phyloP scores from a whole-genome alignment of 176 grass and related monocot genomes.

The Triticum urartu region DNA sequence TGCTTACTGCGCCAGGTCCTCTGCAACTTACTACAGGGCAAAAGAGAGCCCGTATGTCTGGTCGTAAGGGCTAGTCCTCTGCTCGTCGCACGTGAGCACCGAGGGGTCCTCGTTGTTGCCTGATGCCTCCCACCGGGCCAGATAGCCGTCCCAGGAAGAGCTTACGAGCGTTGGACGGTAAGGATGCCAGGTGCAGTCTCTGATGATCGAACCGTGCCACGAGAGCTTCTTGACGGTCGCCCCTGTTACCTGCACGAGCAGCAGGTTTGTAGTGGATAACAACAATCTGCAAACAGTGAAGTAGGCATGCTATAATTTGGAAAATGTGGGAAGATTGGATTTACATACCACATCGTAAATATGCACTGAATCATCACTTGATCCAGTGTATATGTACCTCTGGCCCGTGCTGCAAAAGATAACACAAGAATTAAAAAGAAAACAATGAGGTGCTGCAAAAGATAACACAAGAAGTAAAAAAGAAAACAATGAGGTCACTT shows the following conservation, averaged over 20 bases:
- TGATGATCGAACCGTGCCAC: slow-evolving; percentile 63
- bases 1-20: not conserved
- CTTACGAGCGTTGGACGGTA: slow-evolving; percentile 55
- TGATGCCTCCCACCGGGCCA: slow-evolving; percentile 72
- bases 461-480: slow-evolving; percentile 3
- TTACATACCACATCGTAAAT: slow-evolving; percentile 86
- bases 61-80: slow-evolving; percentile 23
- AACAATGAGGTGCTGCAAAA: slow-evolving; percentile 39
- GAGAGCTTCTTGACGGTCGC: slow-evolving; percentile 47
- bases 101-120: slow-evolving; percentile 32
- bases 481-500: not conserved
- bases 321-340: slow-evolving; percentile 18
- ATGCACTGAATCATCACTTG: slow-evolving; percentile 66
- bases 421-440: not conserved
- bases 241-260: slow-evolving; percentile 56
- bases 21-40: slow-evolving; percentile 26
- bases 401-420: slow-evolving; percentile 74
- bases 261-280: not conserved
- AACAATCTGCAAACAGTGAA: not conserved
- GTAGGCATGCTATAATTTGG: not conserved
- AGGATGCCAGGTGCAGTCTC: slow-evolving; percentile 95
- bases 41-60: slow-evolving; percentile 13
- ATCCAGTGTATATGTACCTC: slow-evolving; percentile 97
- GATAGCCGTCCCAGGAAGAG: slow-evolving; percentile 80
- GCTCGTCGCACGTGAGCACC: not conserved